A percentile compares a stretch with the other conserved stretches of the same genome.
Evolutionary conservation across 352 stramenopile species (phyloP).

Genomic region (Phytopythium oedochilum): DNA sequence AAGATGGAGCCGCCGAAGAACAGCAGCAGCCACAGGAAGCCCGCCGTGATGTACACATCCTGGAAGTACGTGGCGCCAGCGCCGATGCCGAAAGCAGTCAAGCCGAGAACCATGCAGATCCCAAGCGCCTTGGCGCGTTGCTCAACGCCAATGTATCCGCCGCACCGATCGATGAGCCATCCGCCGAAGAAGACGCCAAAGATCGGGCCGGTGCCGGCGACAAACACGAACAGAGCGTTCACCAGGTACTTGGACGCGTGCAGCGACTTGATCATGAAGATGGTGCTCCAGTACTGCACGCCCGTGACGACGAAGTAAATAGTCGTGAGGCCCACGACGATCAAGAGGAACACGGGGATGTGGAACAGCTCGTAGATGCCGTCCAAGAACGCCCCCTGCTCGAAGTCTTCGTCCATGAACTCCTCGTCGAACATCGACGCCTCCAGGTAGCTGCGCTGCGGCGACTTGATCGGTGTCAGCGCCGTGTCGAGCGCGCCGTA

Average conservation of each 20-base stretch:
- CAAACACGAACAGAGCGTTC: slow-evolving; percentile 77
- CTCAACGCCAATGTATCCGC: slow-evolving; percentile 73
- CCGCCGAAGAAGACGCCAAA: slow-evolving; percentile 80
- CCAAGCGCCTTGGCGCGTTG: slow-evolving; percentile 70
- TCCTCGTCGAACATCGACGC: slow-evolving; percentile 68
- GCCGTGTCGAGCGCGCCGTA: slow-evolving; percentile 57
- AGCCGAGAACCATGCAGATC: slow-evolving; percentile 70
- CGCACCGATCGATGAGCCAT: slow-evolving; percentile 72
- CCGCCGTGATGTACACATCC: slow-evolving; percentile 67
- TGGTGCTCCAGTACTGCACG: slow-evolving; percentile 86
- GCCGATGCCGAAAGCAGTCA: slow-evolving; percentile 61
- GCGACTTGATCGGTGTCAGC: slow-evolving; percentile 30
- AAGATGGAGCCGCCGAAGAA: slow-evolving; percentile 83
- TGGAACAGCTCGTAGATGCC: slow-evolving; percentile 55
- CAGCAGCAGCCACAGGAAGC: slow-evolving; percentile 74
- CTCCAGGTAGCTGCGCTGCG: slow-evolving; percentile 50
- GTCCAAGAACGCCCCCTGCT: slow-evolving; percentile 63
- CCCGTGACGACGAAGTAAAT: slow-evolving; percentile 87
- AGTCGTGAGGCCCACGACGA: slow-evolving; percentile 69
- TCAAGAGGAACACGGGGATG: slow-evolving; percentile 74
- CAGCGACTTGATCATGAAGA: slow-evolving; percentile 87
- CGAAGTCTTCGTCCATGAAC: slow-evolving; percentile 60
- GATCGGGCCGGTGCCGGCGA: slow-evolving; percentile 74
- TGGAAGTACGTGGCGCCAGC: slow-evolving; percentile 75
- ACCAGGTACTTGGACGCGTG: slow-evolving; percentile 80